phyloP scores from a whole-genome alignment of 768 basidiomycete genomes.

The Lactarius sp. region DNA sequence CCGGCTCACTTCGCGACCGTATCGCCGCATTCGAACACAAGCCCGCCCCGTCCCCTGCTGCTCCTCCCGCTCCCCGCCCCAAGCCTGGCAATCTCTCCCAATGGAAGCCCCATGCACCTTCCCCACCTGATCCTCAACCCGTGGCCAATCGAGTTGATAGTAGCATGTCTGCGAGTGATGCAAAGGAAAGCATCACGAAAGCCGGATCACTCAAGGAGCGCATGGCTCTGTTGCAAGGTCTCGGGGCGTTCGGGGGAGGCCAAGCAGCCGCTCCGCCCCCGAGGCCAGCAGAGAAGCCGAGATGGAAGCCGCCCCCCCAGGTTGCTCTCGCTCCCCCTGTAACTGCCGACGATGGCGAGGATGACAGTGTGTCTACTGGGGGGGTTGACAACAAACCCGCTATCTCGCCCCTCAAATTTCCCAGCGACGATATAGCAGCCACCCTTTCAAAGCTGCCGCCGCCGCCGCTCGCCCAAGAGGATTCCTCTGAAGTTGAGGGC shows the following conservation, averaged over 20 bases:
- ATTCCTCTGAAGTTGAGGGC: constrained; percentile 26
- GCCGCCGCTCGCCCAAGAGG: constrained; percentile 19
- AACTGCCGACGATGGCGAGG: constrained; percentile 38
- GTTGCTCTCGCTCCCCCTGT: constrained; percentile 42
- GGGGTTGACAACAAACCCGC: constrained; percentile 11
- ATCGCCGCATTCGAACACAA: constrained; percentile 84
- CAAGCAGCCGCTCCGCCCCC: constrained; percentile 50
- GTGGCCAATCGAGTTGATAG: constrained; percentile 28
- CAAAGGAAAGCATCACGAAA: constrained; percentile 77
- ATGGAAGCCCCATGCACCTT: constrained; percentile 66
- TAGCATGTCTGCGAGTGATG: constrained; percentile 81
- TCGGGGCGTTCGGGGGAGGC: constrained; percentile 65
- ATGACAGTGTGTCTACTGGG: background rate
- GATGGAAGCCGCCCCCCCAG: constrained; percentile 76
- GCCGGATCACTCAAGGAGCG: constrained; percentile 84
- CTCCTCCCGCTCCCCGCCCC: constrained; percentile 46
- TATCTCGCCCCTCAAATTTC: constrained; percentile 11
- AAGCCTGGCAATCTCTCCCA: constrained; percentile 57
- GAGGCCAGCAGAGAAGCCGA: constrained; percentile 63
- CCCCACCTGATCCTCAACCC: constrained; percentile 39
- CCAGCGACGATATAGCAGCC: constrained; percentile 9
- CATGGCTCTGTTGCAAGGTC: constrained; percentile 90
- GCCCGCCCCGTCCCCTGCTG: constrained; percentile 37
- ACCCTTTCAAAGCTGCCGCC: constrained; percentile 12
- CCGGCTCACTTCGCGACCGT: constrained; percentile 77